Conservation (phyloP, 371 early-diverging fungal genomes). For the Mucor indicus region DNA sequence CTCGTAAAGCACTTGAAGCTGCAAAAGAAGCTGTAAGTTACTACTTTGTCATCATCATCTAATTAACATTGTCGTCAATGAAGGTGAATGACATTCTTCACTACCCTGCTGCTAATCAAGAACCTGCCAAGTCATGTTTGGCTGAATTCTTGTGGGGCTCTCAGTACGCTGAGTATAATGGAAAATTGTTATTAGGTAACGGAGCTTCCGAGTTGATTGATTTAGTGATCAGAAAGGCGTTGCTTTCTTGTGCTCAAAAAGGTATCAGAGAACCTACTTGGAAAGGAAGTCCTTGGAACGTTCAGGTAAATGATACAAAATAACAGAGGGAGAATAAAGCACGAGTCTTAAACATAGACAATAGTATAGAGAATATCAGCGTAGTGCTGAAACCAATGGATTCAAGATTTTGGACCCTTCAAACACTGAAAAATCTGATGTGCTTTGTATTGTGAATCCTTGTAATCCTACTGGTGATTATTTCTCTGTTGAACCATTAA, state of each 20-base stretch:
- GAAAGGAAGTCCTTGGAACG: conserved; percentile 82
- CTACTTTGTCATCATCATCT: too few species aligned
- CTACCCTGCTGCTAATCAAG: conserved; percentile 87
- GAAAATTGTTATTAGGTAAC: conserved; percentile 74
- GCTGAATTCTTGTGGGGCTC: conserved; percentile 79
- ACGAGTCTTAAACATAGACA: background rate
- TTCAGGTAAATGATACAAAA: conserved; percentile 45
- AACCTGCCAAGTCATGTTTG: conserved; percentile 78
- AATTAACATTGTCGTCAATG: too few species aligned
- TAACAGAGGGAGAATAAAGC: background rate
- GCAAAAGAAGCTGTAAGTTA: conserved; percentile 71
- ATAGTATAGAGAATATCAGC: conserved; percentile 85
- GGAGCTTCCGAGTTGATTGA: conserved; percentile 88
- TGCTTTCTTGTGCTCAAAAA: conserved; percentile 34
- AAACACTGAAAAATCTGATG: conserved; percentile 51
- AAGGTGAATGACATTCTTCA: conserved; percentile 65
- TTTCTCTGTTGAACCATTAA: conserved; percentile 61
- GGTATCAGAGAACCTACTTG: conserved; percentile 47
- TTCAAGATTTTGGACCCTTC: conserved; percentile 59
- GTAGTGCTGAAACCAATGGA: conserved; percentile 73
- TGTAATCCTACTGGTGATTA: conserved; percentile 90
- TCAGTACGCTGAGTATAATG: conserved; percentile 39
- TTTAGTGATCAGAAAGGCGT: conserved; percentile 73
- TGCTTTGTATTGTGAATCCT: conserved; percentile 80
- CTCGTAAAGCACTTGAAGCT: conserved; percentile 66